These are phyloP conservation scores for Ambispora gerdemannii DNA, from an alignment of 192 early-diverging fungal genomes.

Conservation along the genomic window DNA sequence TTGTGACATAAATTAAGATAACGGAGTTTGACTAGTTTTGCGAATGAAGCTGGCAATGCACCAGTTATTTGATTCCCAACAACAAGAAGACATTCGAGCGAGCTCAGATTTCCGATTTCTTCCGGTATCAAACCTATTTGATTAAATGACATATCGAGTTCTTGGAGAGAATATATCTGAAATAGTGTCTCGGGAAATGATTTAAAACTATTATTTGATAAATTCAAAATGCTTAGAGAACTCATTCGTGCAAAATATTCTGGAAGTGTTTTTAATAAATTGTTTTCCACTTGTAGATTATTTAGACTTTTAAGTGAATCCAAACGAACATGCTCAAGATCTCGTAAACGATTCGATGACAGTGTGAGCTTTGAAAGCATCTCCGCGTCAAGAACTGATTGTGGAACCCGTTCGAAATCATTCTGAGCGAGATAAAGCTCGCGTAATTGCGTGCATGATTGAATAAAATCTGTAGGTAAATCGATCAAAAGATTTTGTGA, in stretches of 20 bases:
- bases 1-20: conserved; percentile 84
- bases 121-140: conserved; percentile 73
- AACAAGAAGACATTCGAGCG: conserved; percentile 58
- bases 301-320: conserved; percentile 56
- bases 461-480: conserved; percentile 78
- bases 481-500: conserved; percentile 79
- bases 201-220: conserved; percentile 79
- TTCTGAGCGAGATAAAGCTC: conserved; percentile 70
- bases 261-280: conserved; percentile 70
- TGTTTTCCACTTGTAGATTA: conserved; percentile 67
- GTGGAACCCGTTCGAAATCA: conserved; percentile 65
- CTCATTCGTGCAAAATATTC: conserved; percentile 56
- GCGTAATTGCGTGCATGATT: conserved; percentile 64
- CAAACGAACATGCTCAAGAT: conserved; percentile 64
- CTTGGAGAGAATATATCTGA: conserved; percentile 53
- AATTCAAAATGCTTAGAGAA: conserved; percentile 60
- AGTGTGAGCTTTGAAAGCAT: conserved; percentile 73
- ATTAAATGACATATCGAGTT: conserved; percentile 82
- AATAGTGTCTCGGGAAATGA: conserved; percentile 66
- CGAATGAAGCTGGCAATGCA: conserved; percentile 60
- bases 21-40: conserved; percentile 54
- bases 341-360: conserved; percentile 68
- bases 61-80: conserved; percentile 79
- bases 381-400: conserved; percentile 60
- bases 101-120: conserved; percentile 60